Base-by-base conservation (phyloP, 371 early-diverging fungal genomes). In the Nematocida sp. region DNA sequence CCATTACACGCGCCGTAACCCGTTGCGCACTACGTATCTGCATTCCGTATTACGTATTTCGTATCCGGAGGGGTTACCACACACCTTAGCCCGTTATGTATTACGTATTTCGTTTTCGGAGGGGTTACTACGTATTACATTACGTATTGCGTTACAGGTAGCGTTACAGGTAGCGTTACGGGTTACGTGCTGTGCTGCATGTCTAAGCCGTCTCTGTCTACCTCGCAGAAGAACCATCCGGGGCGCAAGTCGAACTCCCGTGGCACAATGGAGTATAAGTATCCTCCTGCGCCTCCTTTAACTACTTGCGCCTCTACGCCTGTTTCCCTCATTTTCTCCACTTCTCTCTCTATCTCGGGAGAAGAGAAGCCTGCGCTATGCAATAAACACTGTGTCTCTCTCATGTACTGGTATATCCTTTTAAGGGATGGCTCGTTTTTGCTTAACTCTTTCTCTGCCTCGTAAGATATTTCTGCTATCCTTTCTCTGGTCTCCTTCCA, bases 251-350 rank as follows among this genome's bases (percentile, higher is more conserved):
- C 9, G 25, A 23, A 11, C 5, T 28, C 13, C 42, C 23, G 5
- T 5, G 59, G 59, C 7, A 57, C 59, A 36, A 57, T 57, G 9
- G 59, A 11, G 35, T 11, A 57, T 26, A 57, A 13, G 35, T 57
- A 57, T 7, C 11, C 35, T 20, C 39, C 11, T n/a, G 42, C 39
- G 4, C 59, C 59, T 20, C 39, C 59, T 39, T 28, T 16, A 11
- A 38, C 35, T 35, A 57, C 7, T 23, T 38, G 4, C 4, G 39
- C 11, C 23, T 57, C 59, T 26, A 57, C 23, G 5, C 59, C 59
- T 35, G 7, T 4, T 26, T 57, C 26, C 25, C 59, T 57, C 42
- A 57, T 57, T 23, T 57, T 26, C n/a, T 16, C 59, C 25, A 57
- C 20, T 25, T 57, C 59, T 38, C 9, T 23, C 16, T 57, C 59